A percentile compares a stretch with the other conserved stretches of the same genome.
phyloP scores from a whole-genome alignment of 306 rosid genomes.

The Crataegus laevigata region DNA sequence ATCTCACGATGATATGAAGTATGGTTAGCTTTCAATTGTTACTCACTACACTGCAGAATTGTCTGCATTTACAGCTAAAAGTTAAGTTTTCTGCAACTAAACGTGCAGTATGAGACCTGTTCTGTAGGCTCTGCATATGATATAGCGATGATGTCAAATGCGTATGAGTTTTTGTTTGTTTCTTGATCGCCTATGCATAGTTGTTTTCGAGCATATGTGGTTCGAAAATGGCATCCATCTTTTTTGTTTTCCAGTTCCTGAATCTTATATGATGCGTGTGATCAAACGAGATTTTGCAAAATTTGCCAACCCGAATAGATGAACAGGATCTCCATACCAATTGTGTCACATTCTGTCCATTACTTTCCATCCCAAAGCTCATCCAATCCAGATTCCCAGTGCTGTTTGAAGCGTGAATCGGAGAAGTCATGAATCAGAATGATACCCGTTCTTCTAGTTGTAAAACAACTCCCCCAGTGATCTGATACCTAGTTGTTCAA shows the following conservation, averaged over 20 bases:
- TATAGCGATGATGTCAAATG: not conserved
- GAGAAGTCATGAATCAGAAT: no score
- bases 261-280: not conserved
- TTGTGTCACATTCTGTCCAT: not conserved
- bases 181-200: not conserved
- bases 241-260: not conserved
- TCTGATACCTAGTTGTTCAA: no score
- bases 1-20: not conserved
- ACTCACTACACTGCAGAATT: not conserved
- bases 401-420: not conserved
- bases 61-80: not conserved
- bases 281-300: not conserved
- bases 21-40: not conserved
- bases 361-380: not conserved
- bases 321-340: not conserved
- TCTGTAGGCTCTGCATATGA: not conserved
- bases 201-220: not conserved
- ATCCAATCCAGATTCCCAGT: not conserved
- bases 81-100: not conserved
- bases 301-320: not conserved
- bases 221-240: not conserved
- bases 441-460: no score
- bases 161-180: no score
- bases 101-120: not conserved
- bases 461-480: no score